Conservation (phyloP, 2,329 filamentous ascomycete species). For the Aspergillus texensis region DNA sequence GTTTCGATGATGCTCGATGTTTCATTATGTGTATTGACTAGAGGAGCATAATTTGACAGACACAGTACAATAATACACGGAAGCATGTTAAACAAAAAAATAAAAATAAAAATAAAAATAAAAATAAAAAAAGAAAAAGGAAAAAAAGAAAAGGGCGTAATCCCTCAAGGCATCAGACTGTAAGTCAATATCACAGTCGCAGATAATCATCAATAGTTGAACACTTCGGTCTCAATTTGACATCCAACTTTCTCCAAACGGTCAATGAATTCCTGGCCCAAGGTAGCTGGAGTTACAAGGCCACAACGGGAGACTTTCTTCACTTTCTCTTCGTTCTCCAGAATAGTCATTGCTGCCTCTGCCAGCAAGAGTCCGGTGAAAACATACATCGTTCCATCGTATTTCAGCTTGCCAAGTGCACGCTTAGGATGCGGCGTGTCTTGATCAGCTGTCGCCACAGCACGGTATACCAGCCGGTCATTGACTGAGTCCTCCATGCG, state of each 20-base stretch:
- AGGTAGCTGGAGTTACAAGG: slow-evolving; percentile 51
- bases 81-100: not conserved
- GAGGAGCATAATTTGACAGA: not conserved
- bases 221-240: slow-evolving; percentile 42
- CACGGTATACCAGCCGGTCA: slow-evolving; percentile 47
- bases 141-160: not conserved
- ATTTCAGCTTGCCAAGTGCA: slow-evolving; percentile 46
- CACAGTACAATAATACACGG: slow-evolving; percentile 13
- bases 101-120: no score
- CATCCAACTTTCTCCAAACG: slow-evolving; percentile 49
- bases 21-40: slow-evolving; percentile 1
- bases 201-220: slow-evolving; percentile 32
- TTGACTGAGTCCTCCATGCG: slow-evolving; percentile 44
- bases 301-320: slow-evolving; percentile 47
- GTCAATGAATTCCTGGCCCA: slow-evolving; percentile 52
- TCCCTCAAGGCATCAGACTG: not conserved
- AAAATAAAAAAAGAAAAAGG: no score
- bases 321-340: slow-evolving; percentile 46
- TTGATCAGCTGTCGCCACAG: slow-evolving; percentile 49
- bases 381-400: slow-evolving; percentile 46
- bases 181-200: not conserved
- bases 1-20: not conserved
- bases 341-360: slow-evolving; percentile 49
- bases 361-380: slow-evolving; percentile 48
- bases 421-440: slow-evolving; percentile 37